Conservation (phyloP, 2,329 filamentous ascomycete species). For the Sporothrix schenckii region DNA sequence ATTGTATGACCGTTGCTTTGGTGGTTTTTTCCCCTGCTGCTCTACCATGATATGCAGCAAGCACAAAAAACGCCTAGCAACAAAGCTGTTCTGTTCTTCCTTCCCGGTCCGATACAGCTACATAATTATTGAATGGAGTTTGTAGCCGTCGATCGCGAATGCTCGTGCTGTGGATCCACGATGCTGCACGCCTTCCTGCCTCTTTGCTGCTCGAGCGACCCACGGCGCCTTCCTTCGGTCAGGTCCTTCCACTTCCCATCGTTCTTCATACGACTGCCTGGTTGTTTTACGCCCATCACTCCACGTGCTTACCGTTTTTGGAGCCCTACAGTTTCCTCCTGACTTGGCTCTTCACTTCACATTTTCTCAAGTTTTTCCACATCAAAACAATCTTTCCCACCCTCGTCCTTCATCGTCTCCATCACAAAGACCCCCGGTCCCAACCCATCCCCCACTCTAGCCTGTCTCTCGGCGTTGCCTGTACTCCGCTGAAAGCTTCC, state of each 20-base stretch:
- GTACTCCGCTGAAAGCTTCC: neutral
- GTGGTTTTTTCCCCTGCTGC: neutral
- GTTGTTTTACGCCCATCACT: neutral
- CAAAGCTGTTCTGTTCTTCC: constrained; percentile 24
- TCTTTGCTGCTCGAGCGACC: neutral
- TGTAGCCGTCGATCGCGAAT: constrained; percentile 30
- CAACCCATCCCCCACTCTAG: constrained; percentile 3
- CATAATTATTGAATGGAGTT: neutral
- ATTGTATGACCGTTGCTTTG: neutral
- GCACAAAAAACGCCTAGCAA: neutral
- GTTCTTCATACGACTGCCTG: neutral
- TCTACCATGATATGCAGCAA: neutral
- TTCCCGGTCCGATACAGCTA: constrained; percentile 28
- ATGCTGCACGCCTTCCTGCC: constrained; percentile 10
- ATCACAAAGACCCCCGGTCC: neutral
- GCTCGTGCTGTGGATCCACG: constrained; percentile 23
- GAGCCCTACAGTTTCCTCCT: constrained; percentile 5
- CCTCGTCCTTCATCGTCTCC: no score
- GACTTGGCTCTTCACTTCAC: neutral
- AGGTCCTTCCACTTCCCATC: constrained; percentile 4
- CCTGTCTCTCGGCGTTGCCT: constrained; percentile 25
- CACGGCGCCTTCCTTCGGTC: constrained; percentile 16
- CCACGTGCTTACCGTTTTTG: constrained; percentile 2
- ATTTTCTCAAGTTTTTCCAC: neutral
- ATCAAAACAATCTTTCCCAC: neutral